phyloP scores from a whole-genome alignment of 257 asterid species.

The Cruciata laevipes region DNA sequence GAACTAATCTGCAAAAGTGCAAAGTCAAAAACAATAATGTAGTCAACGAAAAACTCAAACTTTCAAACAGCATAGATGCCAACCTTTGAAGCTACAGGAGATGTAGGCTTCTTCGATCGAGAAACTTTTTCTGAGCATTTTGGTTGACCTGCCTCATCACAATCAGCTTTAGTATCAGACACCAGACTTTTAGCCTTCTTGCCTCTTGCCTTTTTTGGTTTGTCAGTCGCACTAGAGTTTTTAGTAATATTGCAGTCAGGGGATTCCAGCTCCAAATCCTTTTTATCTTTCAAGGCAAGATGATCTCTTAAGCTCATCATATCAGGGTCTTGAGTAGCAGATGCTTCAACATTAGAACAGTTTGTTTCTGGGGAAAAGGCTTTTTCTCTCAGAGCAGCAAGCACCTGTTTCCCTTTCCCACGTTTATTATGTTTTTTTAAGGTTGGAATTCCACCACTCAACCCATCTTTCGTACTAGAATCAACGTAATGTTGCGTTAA shows the following conservation, averaged over 20 bases:
- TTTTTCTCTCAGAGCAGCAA: conserved; percentile 34
- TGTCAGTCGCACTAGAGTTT: conserved; percentile 30
- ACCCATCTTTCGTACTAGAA: conserved; percentile 26
- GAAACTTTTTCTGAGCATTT: conserved; percentile 27
- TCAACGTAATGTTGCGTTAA: conserved; percentile 18
- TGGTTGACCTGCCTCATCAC: conserved; percentile 29
- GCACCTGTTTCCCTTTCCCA: conserved; percentile 26
- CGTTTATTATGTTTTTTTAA: conserved; percentile 26
- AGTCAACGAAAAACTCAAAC: conserved; percentile 16
- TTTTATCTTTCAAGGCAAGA: conserved; percentile 19
- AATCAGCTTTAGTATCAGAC: conserved; percentile 29
- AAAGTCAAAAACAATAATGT: conserved; percentile 23
- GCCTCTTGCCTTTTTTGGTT: conserved; percentile 43
- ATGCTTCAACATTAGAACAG: conserved; percentile 24
- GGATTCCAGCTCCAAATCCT: conserved; percentile 20
- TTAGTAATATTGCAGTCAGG: conserved; percentile 15
- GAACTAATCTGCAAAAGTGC: conserved; percentile 39
- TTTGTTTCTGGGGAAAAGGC: conserved; percentile 26
- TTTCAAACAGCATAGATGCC: conserved; percentile 20
- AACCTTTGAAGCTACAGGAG: conserved; percentile 43
- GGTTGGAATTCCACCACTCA: conserved; percentile 21
- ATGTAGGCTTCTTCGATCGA: conserved; percentile 30
- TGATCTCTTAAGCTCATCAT: conserved; percentile 26
- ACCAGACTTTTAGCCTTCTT: conserved; percentile 29
- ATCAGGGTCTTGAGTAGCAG: conserved; percentile 24